Evolutionary conservation across 768 basidiomycete species (phyloP).

Genomic region (Mycena filopes): DNA sequence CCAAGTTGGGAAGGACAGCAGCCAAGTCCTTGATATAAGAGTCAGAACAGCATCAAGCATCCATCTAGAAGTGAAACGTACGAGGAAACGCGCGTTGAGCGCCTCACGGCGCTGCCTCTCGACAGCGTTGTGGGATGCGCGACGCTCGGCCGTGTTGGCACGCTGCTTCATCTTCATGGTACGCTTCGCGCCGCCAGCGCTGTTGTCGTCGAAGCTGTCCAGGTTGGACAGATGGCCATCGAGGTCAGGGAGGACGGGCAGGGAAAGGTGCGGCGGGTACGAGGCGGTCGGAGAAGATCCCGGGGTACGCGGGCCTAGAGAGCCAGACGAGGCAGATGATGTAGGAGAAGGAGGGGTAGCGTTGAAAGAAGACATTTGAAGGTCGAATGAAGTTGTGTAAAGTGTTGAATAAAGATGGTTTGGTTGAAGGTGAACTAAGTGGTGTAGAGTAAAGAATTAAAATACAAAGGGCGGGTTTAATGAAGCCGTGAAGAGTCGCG

Average conservation of each 20-base stretch:
- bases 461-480: constrained; percentile 31
- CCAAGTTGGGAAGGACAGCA: constrained; percentile 74
- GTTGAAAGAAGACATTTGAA: constrained; percentile 32
- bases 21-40: constrained; percentile 68
- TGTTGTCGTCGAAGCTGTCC: constrained; percentile 28
- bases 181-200: constrained; percentile 33
- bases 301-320: constrained; percentile 27
- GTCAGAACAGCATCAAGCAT: constrained; percentile 2
- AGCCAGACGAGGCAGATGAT: constrained; percentile 35
- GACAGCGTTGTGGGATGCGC: constrained; percentile 83
- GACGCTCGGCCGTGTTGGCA: constrained; percentile 82
- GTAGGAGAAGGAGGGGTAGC: constrained; percentile 33
- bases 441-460: constrained; percentile 30
- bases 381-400: too few relatives aligned
- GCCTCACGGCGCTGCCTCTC: constrained; percentile 81
- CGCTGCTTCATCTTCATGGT: constrained; percentile 45
- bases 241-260: constrained; percentile 33
- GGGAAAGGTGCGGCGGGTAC: constrained; percentile 28
- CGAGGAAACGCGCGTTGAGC: constrained; percentile 76
- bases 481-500: constrained; percentile 36
- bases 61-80: constrained; percentile 20
- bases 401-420: constrained; percentile 9
- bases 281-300: constrained; percentile 13
- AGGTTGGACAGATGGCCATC: constrained; percentile 29
- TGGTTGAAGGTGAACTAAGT: constrained; percentile 11